Conservation (phyloP, 192 early-diverging fungal species). For the Linnemannia exigua region DNA sequence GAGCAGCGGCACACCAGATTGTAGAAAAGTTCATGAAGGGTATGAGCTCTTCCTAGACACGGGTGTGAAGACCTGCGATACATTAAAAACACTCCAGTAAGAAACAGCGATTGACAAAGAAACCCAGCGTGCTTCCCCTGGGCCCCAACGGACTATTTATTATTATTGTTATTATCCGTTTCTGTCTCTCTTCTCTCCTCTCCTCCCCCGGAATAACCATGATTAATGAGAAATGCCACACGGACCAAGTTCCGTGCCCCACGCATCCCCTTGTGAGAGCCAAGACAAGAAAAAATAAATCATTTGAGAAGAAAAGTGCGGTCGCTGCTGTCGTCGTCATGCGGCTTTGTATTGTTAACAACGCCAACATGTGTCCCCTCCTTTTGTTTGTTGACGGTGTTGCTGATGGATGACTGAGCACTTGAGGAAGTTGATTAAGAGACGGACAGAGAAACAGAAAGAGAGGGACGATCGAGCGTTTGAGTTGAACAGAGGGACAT, state of each 20-base stretch:
- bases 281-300: background rate
- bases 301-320: background rate
- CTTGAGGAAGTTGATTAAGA: too few species aligned
- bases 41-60: slow-evolving; percentile 16
- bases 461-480: too few species aligned
- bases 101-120: background rate
- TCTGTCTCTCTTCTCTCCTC: background rate
- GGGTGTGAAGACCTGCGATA: background rate
- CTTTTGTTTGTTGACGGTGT: background rate
- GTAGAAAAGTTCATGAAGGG: slow-evolving; percentile 64
- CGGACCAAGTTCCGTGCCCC: slow-evolving; percentile 9
- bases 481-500: too few species aligned
- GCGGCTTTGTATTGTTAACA: background rate
- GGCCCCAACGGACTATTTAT: background rate
- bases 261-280: background rate
- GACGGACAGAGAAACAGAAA: too few species aligned
- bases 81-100: background rate
- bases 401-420: background rate
- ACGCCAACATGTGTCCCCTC: background rate
- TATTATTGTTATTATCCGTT: background rate
- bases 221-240: background rate
- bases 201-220: background rate
- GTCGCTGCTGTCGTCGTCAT: background rate
- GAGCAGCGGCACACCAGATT: slow-evolving; percentile 64
- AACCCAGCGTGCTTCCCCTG: background rate